Evolutionary conservation across 768 basidiomycete genomes (phyloP).

Genomic region (Favolaschia claudopus): DNA sequence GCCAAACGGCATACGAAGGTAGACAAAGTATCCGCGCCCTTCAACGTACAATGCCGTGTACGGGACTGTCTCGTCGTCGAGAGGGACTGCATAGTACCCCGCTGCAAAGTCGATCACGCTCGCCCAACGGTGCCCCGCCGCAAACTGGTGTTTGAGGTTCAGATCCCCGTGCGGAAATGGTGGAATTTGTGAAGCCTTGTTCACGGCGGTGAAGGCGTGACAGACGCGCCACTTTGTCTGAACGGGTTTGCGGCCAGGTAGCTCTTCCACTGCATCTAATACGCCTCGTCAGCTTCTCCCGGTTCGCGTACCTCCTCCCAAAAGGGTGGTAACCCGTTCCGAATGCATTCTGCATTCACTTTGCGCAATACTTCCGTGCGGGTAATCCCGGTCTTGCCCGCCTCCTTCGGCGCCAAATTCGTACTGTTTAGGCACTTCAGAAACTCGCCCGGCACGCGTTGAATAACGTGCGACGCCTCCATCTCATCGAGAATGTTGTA

Average conservation of each 20-base stretch:
- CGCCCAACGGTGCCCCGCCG: conserved; percentile 44
- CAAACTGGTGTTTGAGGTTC: conserved; percentile 41
- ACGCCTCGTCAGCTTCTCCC: conserved; percentile 2
- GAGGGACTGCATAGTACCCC: conserved; percentile 41
- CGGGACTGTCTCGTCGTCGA: conserved; percentile 30
- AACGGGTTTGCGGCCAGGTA: no score
- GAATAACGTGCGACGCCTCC: no score
- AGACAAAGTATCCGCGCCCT: conserved; percentile 44
- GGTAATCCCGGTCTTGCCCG: no score
- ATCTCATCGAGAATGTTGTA: no score
- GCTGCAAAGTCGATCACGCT: conserved; percentile 44
- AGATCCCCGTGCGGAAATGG: conserved; percentile 47
- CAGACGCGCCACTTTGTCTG: no score
- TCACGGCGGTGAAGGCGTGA: neutral
- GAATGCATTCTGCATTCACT: conserved; percentile 1
- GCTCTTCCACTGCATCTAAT: neutral
- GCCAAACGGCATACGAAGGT: conserved; percentile 47
- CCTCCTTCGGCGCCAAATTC: no score
- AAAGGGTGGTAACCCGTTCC: neutral
- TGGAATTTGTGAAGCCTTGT: conserved; percentile 23
- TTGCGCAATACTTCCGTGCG: no score
- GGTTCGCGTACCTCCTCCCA: conserved; percentile 11
- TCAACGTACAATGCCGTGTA: conserved; percentile 46
- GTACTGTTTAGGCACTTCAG: no score
- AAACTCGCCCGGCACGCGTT: no score